A percentile compares a stretch with the other conserved stretches of the same genome.
phyloP scores from a whole-genome alignment of 345 rosid species.

The Heritiera fomes region DNA sequence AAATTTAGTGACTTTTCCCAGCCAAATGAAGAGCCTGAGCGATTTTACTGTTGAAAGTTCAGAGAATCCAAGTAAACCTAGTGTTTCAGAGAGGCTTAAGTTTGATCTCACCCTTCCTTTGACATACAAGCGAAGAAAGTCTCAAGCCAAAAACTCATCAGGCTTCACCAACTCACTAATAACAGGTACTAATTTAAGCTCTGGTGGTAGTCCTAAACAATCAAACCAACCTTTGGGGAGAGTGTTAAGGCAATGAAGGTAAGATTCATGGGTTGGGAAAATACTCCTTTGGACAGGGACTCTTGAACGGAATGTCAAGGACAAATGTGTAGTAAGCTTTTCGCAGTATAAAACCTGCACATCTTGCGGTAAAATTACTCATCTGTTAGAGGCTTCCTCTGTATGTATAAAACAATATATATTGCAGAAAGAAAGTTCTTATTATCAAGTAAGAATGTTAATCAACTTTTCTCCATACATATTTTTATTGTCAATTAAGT shows the following conservation, averaged over 20 bases:
- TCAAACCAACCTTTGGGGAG: conserved; percentile 28
- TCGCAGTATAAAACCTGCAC: conserved; percentile 19
- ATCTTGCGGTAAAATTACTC: conserved; percentile 20
- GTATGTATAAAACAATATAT: conserved; percentile 31
- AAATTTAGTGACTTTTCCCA: conserved; percentile 24
- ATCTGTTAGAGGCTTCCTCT: conserved; percentile 21
- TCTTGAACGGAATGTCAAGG: conserved; percentile 17
- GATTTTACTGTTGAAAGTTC: conserved; percentile 31
- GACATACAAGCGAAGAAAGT: conserved; percentile 64
- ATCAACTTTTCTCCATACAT: background rate
- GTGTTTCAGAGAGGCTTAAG: conserved; percentile 34
- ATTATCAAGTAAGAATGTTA: conserved; percentile 1
- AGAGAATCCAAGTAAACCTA: conserved; percentile 29
- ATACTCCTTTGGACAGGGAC: conserved; percentile 25
- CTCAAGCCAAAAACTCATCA: conserved; percentile 34
- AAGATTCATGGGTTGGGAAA: conserved; percentile 32
- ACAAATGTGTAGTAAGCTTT: conserved; percentile 25
- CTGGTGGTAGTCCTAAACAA: conserved; percentile 29
- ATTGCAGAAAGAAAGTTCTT: conserved; percentile 23
- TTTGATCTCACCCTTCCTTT: conserved; percentile 40
- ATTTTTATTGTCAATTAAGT: background rate
- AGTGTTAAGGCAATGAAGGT: conserved; percentile 32
- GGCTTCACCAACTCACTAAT: conserved; percentile 26
- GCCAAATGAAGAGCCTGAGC: conserved; percentile 30
- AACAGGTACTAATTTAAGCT: conserved; percentile 29